Percentiles rank a stretch among this genome's conserved stretches.
Evolutionary conservation across 805 yeast genomes (phyloP).

Genomic region (Kodamaea sagamina): DNA sequence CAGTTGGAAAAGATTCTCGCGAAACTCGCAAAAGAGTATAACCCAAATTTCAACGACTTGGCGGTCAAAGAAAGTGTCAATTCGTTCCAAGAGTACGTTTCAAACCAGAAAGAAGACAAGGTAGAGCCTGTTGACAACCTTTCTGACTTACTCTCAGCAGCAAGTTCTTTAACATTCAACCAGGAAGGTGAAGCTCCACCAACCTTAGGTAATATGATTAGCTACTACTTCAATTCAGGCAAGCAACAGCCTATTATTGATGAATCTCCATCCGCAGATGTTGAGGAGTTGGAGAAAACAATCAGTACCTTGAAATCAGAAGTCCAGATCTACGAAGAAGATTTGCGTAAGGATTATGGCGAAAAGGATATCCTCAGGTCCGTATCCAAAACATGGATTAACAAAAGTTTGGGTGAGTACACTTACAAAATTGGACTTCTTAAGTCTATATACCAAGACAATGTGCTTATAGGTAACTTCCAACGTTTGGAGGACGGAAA

Average conservation of each 20-base stretch:
- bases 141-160: not conserved
- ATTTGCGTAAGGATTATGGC: constrained; percentile 48
- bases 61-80: constrained; percentile 78
- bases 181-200: constrained; percentile 20
- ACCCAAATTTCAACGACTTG: constrained; percentile 81
- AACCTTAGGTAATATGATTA: constrained; percentile 26
- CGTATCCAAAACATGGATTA: constrained; percentile 49
- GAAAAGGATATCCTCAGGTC: constrained; percentile 66
- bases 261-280: constrained; percentile 7
- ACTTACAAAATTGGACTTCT: constrained; percentile 62
- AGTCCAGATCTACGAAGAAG: constrained; percentile 18
- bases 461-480: constrained; percentile 54
- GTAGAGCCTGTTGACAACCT: not conserved
- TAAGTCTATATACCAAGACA: constrained; percentile 57
- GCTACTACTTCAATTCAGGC: constrained; percentile 21
- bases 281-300: constrained; percentile 18
- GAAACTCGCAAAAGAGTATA: constrained; percentile 58
- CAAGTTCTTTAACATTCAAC: not conserved
- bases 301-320: constrained; percentile 19
- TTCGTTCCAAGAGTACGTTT: constrained; percentile 49
- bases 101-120: constrained; percentile 33
- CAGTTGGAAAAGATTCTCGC: constrained; percentile 50
- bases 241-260: constrained; percentile 3
- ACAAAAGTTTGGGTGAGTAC: constrained; percentile 64
- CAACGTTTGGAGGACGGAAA: constrained; percentile 28